These are phyloP conservation scores for Gonium pectorale DNA, from an alignment of 139 green algal genomes.

Conservation along the genomic window DNA sequence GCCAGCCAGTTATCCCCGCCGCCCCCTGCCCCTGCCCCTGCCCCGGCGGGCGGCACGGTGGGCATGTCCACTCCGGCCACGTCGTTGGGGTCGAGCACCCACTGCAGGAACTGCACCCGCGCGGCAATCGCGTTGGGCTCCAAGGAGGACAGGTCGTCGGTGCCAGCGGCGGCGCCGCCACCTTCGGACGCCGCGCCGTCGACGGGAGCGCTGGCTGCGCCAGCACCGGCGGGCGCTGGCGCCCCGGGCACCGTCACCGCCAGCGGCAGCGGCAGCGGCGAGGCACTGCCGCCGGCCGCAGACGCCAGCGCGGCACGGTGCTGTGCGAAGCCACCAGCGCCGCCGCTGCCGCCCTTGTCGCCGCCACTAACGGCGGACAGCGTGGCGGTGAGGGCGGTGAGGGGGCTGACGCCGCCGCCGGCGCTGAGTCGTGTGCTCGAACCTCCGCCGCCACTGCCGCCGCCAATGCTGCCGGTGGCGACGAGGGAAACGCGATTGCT, in stretches of 20 bases:
- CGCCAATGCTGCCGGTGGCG: too few relatives aligned
- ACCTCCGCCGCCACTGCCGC: not conserved
- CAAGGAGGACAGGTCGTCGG: not conserved
- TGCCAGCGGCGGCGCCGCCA: not conserved
- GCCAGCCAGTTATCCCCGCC: not conserved
- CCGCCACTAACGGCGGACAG: not conserved
- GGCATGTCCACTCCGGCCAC: not conserved
- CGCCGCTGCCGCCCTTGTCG: not conserved
- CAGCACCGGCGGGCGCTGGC: not conserved
- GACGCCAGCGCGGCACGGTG: not conserved
- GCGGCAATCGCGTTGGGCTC: conserved; percentile 2
- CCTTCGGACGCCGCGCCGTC: not conserved
- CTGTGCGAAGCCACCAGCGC: not conserved
- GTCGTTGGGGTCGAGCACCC: conserved; percentile 14
- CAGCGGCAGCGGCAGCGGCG: not conserved
- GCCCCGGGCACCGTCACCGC: not conserved
- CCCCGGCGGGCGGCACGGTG: not conserved
- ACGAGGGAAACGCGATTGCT: too few relatives aligned
- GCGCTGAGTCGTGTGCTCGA: not conserved
- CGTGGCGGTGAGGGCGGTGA: not conserved
- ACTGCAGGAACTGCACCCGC: conserved; percentile 6
- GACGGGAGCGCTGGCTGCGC: not conserved
- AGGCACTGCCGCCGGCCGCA: not conserved
- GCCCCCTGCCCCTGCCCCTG: not conserved
- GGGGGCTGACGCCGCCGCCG: not conserved